These are phyloP conservation scores for Cutaneotrichosporon mucoides DNA, from an alignment of 1,284 basidiomycete species.

Conservation along the genomic window DNA sequence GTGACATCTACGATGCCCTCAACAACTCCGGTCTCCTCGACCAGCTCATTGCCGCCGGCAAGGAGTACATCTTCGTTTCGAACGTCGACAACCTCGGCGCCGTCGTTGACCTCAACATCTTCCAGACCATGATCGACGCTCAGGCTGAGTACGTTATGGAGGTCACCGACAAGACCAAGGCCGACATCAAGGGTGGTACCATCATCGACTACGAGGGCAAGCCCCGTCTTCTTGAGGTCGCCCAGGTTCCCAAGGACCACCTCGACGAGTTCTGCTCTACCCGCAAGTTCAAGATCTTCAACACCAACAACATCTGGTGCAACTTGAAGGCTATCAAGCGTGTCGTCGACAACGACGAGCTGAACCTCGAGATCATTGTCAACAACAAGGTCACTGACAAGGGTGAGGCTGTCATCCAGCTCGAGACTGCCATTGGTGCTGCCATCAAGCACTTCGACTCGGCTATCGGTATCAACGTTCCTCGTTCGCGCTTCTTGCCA, in stretches of 20 bases:
- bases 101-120: constrained; percentile 64
- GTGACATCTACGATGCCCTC: constrained; percentile 60
- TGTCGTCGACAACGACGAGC: constrained; percentile 81
- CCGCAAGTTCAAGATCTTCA: constrained; percentile 68
- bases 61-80: constrained; percentile 98
- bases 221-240: constrained; percentile 89
- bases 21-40: constrained; percentile 95
- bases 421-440: constrained; percentile 94
- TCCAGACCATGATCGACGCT: constrained; percentile 82
- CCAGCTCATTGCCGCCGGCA: constrained; percentile 89
- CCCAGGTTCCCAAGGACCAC: constrained; percentile 96
- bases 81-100: constrained; percentile 99
- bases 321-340: constrained; percentile 90
- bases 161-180: constrained; percentile 99
- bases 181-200: constrained; percentile 99
- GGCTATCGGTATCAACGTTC: constrained; percentile 96
- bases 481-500: constrained; percentile 93
- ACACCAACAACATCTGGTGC: constrained; percentile 85
- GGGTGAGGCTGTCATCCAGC: constrained; percentile 79
- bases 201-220: constrained; percentile 94
- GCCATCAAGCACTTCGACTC: constrained; percentile 69
- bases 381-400: constrained; percentile 89
- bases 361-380: constrained; percentile 76
- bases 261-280: constrained; percentile 94
- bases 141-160: constrained; percentile 95